Percentiles rank a stretch among this genome's conserved stretches.
Conservation (phyloP, 129 eudicot genomes). For the Chrysanthemum seticuspe region DNA sequence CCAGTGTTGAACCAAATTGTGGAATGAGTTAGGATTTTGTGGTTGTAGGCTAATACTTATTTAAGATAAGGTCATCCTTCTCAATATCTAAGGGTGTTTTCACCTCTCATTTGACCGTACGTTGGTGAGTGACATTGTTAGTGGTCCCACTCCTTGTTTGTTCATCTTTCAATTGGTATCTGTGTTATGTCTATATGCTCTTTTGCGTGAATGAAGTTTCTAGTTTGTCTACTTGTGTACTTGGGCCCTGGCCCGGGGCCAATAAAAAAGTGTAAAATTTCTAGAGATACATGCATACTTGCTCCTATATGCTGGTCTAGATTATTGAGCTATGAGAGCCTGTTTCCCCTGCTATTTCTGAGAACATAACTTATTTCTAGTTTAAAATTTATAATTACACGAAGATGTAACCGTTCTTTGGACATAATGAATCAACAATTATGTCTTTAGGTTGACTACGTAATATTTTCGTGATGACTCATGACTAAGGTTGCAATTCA, state of each 20-base stretch:
- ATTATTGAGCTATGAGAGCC: slow-evolving; percentile 3
- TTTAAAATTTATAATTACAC: no score
- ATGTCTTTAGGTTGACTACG: not conserved
- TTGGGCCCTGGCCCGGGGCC: slow-evolving; percentile 11
- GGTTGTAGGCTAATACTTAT: slow-evolving; percentile 33
- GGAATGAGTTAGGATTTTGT: slow-evolving; percentile 29
- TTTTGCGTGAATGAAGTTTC: slow-evolving; percentile 24
- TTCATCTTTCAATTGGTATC: slow-evolving; percentile 31
- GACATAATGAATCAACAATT: not conserved
- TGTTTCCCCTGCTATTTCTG: slow-evolving; percentile 6
- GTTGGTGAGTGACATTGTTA: slow-evolving; percentile 24
- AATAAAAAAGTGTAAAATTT: not conserved
- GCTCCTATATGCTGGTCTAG: not conserved
- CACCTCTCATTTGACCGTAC: slow-evolving; percentile 38
- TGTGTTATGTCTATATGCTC: slow-evolving; percentile 22
- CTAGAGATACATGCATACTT: slow-evolving; percentile 12
- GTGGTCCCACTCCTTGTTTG: slow-evolving; percentile 32
- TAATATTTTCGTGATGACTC: not conserved
- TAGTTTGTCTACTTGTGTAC: slow-evolving; percentile 23
- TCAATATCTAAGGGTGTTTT: slow-evolving; percentile 25
- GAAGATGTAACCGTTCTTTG: no score
- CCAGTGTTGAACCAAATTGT: slow-evolving; percentile 26
- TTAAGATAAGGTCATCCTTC: slow-evolving; percentile 40
- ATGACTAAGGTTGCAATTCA: not conserved
- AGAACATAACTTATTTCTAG: not conserved